Base-by-base conservation (phyloP, 352 stramenopile genomes). In the Aphanomyces astaci region DNA sequence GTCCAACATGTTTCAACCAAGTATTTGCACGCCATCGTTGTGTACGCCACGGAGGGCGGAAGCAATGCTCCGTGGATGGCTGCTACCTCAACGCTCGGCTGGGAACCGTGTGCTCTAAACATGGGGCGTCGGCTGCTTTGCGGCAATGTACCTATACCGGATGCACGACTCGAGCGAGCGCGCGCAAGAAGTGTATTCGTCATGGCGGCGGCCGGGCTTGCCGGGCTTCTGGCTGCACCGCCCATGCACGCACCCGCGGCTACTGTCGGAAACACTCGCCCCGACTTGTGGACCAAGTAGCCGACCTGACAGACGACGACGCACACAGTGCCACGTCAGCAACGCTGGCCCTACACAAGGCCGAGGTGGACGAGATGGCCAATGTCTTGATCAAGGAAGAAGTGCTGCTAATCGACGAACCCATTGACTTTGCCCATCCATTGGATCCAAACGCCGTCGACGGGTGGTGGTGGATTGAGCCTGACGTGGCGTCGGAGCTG, bases 11-110 rank as follows among this genome's bases (percentile, higher is more conserved):
- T 72, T 88, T 81, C 11, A 92, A 92, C 73, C 83, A 92, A 75
- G 83, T 92, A 22, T 92, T 90, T 71, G 83, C 83, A 63, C 83
- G 83, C 46, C 87, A 88, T 66, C 72, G 89, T 32, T 92, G 83
- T 64, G 83, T 92, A 56, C 83, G 83, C 52, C 83, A 92, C 65
- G 83, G 83, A 52, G 83, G 83, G 32, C 89, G 89, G 74, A 92
- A 92, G 71, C 83, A 92, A 71, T 92, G 83, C 63, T 80, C 89
- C 53, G 78, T 78, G 0, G 79, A 88, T 36, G 79, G 76, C 51
- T 92, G 83, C 72, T 79, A 92, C 49, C 80, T 81, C 15, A 81
- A 89, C 62, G 83, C 83, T 19, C 81, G 83, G 63, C 80, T 81
- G 27, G 83, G 83, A n/a, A 79, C 79, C 27, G 88, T 86, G 73